Percentiles rank a stretch among this genome's conserved stretches.
Conservation (phyloP, 2,329 filamentous ascomycete species). For the Penicillium sp. region DNA sequence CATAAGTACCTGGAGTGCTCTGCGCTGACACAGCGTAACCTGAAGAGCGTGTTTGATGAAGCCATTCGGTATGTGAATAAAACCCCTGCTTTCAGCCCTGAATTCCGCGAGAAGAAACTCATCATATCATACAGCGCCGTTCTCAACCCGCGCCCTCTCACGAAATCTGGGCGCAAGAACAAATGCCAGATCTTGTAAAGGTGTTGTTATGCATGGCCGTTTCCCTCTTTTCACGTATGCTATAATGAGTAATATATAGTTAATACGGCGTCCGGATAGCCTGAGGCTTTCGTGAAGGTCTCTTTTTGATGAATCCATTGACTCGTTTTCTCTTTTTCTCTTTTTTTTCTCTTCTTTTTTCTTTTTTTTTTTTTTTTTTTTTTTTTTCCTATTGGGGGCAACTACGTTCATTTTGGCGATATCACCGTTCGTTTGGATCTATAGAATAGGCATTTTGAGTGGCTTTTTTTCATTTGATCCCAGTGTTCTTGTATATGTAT, state of each 20-base stretch:
- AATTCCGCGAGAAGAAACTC: neutral
- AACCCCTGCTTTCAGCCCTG: neutral
- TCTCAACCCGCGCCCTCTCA: constrained; percentile 48
- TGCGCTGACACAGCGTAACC: constrained; percentile 89
- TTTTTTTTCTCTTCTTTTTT: constrained; percentile 21
- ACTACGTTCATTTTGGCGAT: neutral
- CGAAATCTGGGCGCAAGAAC: constrained; percentile 46
- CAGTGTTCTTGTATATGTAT: neutral
- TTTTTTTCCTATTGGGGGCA: neutral
- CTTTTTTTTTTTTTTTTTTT: constrained; percentile 22
- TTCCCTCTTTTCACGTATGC: constrained; percentile 25
- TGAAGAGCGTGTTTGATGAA: constrained; percentile 99
- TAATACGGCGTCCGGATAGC: constrained; percentile 39
- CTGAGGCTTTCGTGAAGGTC: constrained; percentile 23
- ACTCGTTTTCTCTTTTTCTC: constrained; percentile 23
- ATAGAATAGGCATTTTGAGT: neutral
- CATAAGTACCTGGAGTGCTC: constrained; percentile 99
- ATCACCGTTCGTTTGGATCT: neutral
- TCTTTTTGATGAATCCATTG: constrained; percentile 29
- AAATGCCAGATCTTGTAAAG: constrained; percentile 49
- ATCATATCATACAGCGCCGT: constrained; percentile 40
- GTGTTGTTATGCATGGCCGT: constrained; percentile 15
- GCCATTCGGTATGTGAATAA: constrained; percentile 79
- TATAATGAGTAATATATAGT: constrained; percentile 39
- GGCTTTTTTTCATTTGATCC: neutral